Base-by-base conservation (phyloP, 352 stramenopile genomes). In the Phytopythium mirpurense region DNA sequence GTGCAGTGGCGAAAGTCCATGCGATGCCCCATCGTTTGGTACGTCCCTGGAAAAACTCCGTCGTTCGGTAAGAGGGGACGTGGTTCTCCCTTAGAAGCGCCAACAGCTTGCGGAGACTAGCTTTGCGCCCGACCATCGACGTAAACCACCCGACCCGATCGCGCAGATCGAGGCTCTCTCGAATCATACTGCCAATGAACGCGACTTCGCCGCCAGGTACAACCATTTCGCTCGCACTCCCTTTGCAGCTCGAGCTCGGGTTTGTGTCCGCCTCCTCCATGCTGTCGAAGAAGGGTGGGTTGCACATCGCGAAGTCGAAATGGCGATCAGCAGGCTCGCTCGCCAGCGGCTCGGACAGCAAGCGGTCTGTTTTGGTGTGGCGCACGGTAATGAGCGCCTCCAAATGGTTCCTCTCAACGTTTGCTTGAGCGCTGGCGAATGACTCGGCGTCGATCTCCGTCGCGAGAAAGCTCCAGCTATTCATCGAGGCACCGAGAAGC, bases 241-340 rank as follows among this genome's bases (percentile, higher is more conserved):
- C 85, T 72, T 78, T 93, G 59, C 83, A 95, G 45, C 66, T 70
- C 19, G 73, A 59, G 14, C 78, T 68, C 29, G 83, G 85, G 47
- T 95, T 92, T 49, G 79, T 86, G 41, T 93, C 79, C 4, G 83
- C 80, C 42, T 95, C 73, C 29, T 67, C 57, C 53, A 86, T 83
- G 31, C 77, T 64, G 46, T 96, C 76, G 47, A 93, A 98, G 76
- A 98, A 99, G 0, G 96, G 96, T 47, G 96, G 96, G 64, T 99
- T 99, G 40, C 94, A 98, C 89, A 99, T 98, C 42, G 84, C 76
- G 70, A 98, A 98, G 38, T 98, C 75, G 57, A 97, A 76, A 14
- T 66, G 67, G 14, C 57, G 35, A 12, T 55, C 37, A 0, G 19
- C 8, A 2, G 57, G 55, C 24, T 73, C 62, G 6, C 68, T 56